Evolutionary conservation across 257 asterid species (phyloP).

Genomic region (Fraxinus anomala): DNA sequence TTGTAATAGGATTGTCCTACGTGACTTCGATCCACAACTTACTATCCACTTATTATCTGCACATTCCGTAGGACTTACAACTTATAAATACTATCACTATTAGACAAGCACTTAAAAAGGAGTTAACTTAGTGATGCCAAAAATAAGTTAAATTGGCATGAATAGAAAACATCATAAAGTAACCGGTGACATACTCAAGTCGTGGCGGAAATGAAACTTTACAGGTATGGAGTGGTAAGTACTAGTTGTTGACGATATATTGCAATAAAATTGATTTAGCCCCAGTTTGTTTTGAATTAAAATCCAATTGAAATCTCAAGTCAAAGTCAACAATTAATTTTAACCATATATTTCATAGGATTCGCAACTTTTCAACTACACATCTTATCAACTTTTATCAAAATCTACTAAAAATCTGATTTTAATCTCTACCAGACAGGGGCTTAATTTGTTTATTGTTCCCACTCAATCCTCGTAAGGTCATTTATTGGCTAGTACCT

Average conservation of each 20-base stretch:
- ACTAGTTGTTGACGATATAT: neutral
- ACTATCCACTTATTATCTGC: neutral
- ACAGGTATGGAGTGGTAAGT: slow-evolving; percentile 13
- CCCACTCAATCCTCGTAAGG: neutral
- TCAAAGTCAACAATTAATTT: no score
- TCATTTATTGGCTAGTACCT: neutral
- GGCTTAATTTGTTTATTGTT: neutral
- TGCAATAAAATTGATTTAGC: neutral
- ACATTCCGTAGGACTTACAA: neutral
- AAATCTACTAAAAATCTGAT: no score
- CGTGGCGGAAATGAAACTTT: neutral
- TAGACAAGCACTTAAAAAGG: neutral
- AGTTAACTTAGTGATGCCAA: neutral
- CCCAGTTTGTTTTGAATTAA: no score
- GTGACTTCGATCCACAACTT: neutral
- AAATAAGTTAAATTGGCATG: neutral
- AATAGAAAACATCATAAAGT: neutral
- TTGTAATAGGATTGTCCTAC: no score
- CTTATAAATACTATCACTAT: neutral
- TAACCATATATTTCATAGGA: no score
- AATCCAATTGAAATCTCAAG: no score
- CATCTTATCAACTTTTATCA: no score
- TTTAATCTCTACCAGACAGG: no score
- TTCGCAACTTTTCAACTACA: no score
- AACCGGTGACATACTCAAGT: slow-evolving; percentile 1